Evolutionary conservation across 2,329 filamentous ascomycete genomes (phyloP), one percentile per base, ranked within the genome.

Genomic region (Pestalotiopsis sp.): DNA sequence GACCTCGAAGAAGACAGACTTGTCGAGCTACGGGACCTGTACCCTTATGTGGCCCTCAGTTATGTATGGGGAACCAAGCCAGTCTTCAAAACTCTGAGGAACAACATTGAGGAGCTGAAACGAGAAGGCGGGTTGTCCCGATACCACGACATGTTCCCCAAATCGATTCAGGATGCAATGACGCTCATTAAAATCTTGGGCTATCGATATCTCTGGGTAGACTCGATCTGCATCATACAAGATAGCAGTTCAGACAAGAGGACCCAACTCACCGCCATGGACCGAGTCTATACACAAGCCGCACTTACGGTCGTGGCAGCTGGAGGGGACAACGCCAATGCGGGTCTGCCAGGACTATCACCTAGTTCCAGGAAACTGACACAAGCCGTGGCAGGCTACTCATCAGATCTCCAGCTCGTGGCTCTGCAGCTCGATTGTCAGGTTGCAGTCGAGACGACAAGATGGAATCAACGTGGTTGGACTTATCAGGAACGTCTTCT

Each of bases 401-500:
- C 59, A 5, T 20, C 59, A 11, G 59, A 62, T 12, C 59, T 62
- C 3, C 0, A 36, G 11, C 59, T 62, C 4, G 31, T 62, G 6
- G 17, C 31, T 13, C 17, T 62, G 7, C 25, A 62, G 31, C 59
- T 27, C 17, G 59, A 62, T 4, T 62, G 59, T n/a, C 59, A 62
- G 13, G 13, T 31, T 7, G 39, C 52, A n/a, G 27, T 64, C 1
- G 5, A 45, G 45, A 61, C 68, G 14, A 69, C 73, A 2, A 61
- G 68, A 1, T 68, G 71, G 31, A 70, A 66, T 36, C 66, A 25
- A 13, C 68, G 72, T 52, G 73, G 71, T 23, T 76, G 73, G 73
- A 72, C 73, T 20, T 69, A 73, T 5, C 72, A 76, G 56, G 74
- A 75, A 36, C 71, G 71, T 14, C 56, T 73, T 7, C 66, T 76